phyloP scores from a whole-genome alignment of 108 stramenopile species.

The Nitzschia palea region DNA sequence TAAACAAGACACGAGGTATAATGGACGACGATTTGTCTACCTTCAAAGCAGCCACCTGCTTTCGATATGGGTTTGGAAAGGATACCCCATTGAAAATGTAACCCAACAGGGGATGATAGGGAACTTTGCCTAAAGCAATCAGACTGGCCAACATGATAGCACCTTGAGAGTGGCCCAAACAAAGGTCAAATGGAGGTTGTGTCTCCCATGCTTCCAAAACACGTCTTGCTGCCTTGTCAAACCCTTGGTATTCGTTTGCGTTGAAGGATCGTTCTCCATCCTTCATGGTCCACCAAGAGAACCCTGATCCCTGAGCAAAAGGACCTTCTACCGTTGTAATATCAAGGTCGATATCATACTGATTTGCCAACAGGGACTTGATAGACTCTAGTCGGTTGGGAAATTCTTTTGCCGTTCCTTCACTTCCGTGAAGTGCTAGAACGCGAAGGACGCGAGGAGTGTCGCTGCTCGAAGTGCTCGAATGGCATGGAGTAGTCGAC shows the following conservation, averaged over 20 bases:
- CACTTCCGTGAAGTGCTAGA: conserved; percentile 83
- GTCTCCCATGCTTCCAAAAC: conserved; percentile 24
- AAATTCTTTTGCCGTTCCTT: conserved; percentile 59
- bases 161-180: conserved; percentile 82
- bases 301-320: conserved; percentile 47
- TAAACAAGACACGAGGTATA: conserved; percentile 41
- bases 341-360: conserved; percentile 8
- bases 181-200: conserved; percentile 47
- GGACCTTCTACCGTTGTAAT: conserved; percentile 36
- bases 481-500: too few species aligned
- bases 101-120: conserved; percentile 41
- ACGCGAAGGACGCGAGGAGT: conserved; percentile 33
- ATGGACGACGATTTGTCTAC: background rate
- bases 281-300: conserved; percentile 82
- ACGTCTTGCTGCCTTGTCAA: conserved; percentile 44
- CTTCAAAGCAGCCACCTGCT: conserved; percentile 30
- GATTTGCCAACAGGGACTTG: conserved; percentile 13
- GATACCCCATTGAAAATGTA: conserved; percentile 81
- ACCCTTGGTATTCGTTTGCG: conserved; percentile 70
- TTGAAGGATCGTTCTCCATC: conserved; percentile 74
- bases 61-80: conserved; percentile 72
- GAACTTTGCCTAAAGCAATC: conserved; percentile 41
- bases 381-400: conserved; percentile 37
- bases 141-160: conserved; percentile 72
- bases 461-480: background rate